Evolutionary conservation across 2,329 filamentous ascomycete species (phyloP), one percentile per base, ranked within the genome.

Genomic region (Calonectria henricotiae): DNA sequence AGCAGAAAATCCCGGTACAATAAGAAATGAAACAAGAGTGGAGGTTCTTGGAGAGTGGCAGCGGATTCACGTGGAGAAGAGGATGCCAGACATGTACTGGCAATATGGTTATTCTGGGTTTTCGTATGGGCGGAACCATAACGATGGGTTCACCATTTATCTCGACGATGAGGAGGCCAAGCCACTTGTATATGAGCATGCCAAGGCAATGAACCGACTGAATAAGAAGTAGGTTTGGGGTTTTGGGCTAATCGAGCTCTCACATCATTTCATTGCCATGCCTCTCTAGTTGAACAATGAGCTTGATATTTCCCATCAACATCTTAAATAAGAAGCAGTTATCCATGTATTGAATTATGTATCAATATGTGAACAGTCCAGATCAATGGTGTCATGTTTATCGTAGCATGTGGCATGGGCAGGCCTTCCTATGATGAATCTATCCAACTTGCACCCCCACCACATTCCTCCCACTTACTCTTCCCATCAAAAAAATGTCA

Each of bases 131-230:
- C 82, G 83, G 30, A 89, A 89, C 75, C 80, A 89, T 65, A 80
- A 89, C 55, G 62, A 89, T 69, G 88, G 87, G 0, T 89, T 89
- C 74, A 89, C 88, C 4, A 88, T 89, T 67, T 89, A 83, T 73
- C 71, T 89, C 44, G 87, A 89, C 23, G 84, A 86, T 27, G 80
- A 82, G 3, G 83, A 88, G 76, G 86, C 85, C 0, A 76, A 83
- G 73, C 67, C 77, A 17, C 73, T 87, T 32, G 81, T 87, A 4
- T 86, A 85, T 68, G 78, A 84, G 63, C 85, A 87, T 68, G 85
- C 84, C 0, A 81, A 79, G 72, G 80, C 78, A 25, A 80, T 86
- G 70, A 81, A 85, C 37, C 76, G 70, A 5, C 69, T 75, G 1
- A 75, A 75, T 47, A 69, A 20, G 37, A 35, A 23, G 17, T 61